Base-by-base conservation (phyloP, 441 rosid genomes). In the Bocquillonia castaneifolia region DNA sequence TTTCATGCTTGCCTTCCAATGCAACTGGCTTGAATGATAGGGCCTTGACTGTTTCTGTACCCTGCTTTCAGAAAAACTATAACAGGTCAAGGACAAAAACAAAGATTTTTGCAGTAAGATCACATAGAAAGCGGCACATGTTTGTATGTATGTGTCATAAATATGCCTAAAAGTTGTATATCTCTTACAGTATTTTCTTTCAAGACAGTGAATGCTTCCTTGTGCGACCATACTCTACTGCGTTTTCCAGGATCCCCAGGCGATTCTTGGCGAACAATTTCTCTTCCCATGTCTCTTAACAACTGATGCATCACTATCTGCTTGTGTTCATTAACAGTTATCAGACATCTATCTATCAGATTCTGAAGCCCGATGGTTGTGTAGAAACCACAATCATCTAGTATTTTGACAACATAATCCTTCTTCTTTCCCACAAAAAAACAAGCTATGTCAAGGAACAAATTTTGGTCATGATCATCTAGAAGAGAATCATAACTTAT, bases 381-480 rank as follows among this genome's bases (percentile, higher is more conserved):
- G 1, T 17, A 6, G 12, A 31, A 32, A 3, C 6, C 61, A 18
- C 39, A 57, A 4, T 25, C 61, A 17, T 32, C 42, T 7, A 57
- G 61, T 5, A 57, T 18, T 5, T 32, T 32, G 8, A 32, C 23
- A 1, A 32, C 40, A 10, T 18, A n/a, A 18, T 48, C 59, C 15
- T 15, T 54, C 0, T 54, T 36, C 25, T 0, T 32, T 22, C 62
- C 62, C 8, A n/a, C 12, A n/a, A 32, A 58, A 26, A 58, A 58
- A 58, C 42, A 58, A n/a, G 44, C 42, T 7, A 58, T 58, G 62
- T 58, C 15, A 58, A 58, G 62, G 12, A 58, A 58, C 3, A 58
- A 18, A 7, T 34, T 10, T 34, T 34, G 9, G 39, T 32, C 6
- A 9, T 3, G 5, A 32, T 32, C 62, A 34, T 34, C 22, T n/a